Evolutionary conservation across 306 rosid genomes (phyloP), one percentile per base, ranked within the genome.

Genomic region (Sindora glabra): DNA sequence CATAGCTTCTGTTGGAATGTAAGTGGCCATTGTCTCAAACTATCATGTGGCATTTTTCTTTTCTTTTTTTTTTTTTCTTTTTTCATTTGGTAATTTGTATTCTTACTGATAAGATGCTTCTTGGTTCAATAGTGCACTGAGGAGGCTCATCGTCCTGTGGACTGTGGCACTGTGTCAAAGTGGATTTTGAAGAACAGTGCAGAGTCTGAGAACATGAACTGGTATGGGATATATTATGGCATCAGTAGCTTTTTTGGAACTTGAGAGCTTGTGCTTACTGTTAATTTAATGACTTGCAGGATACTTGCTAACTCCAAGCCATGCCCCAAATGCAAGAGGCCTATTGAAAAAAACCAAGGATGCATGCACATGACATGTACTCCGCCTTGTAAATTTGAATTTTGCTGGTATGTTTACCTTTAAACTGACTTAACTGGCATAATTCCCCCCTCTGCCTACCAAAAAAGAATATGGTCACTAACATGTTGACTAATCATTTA

Each of bases 331-430:
- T 90, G 97, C 89, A 84, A 84, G 87, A 76, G 92, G 38, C 86
- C 95, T 3, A 89, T 89, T 48, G 97, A 89, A 70, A 89, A 89
- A 62, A 80, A 80, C 75, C 89, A 77, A 44, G 97, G 97, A 10
- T 89, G 97, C 72, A 89, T 81, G 86, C 97, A 89, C 73, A 89
- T 89, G 92, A 83, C 84, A 23, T 89, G 97, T 59, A 80, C 86
- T 8, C 95, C 95, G 16, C 97, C 97, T 19, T 89, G 97, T 67
- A 81, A 70, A 76, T 82, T 81, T 62, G 89, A 89, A 63, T 89
- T 86, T 74, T 89, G 97, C 80, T 89, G 97, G 97, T 81, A 83
- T 71, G 84, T 18, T 32, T 48, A 40, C 14, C 16, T 11, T 8
- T 5, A 59, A n/a, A 10, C 24, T 16, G 27, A 38, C 42, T 29